Evolutionary conservation across 1,139 yeast species (phyloP).

Genomic region (Protomyces inundatus): DNA sequence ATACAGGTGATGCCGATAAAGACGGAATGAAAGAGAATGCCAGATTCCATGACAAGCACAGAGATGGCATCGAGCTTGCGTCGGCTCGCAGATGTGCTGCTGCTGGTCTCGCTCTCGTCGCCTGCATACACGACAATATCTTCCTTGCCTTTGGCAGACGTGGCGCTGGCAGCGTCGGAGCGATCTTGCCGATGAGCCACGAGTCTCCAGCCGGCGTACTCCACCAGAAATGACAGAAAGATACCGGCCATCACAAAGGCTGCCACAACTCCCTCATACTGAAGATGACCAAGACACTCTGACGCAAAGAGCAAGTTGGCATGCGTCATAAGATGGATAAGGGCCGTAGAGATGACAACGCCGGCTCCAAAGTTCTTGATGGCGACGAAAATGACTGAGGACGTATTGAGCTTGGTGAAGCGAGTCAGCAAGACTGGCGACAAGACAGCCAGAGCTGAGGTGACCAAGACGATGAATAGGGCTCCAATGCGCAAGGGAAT

Average conservation of each 20-base stretch:
- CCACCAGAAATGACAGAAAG: conserved; percentile 38
- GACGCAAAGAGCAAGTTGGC: conserved; percentile 30
- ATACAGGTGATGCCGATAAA: conserved; percentile 73
- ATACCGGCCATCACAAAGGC: conserved; percentile 52
- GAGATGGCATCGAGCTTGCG: conserved; percentile 21
- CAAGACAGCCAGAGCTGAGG: conserved; percentile 38
- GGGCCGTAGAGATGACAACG: conserved; percentile 83
- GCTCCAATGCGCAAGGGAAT: conserved; percentile 38
- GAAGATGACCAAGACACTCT: conserved; percentile 35
- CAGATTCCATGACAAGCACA: conserved; percentile 58
- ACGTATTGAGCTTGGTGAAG: conserved; percentile 30
- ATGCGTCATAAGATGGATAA: conserved; percentile 64
- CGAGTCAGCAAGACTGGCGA: conserved; percentile 35
- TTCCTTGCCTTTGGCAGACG: neutral
- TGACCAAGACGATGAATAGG: conserved; percentile 38
- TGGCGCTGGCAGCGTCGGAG: neutral
- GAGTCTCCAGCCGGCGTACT: conserved; percentile 30
- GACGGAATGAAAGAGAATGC: conserved; percentile 74
- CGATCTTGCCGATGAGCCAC: neutral
- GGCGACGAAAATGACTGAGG: conserved; percentile 52
- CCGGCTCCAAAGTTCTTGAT: conserved; percentile 89
- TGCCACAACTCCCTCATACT: conserved; percentile 31
- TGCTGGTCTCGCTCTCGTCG: neutral
- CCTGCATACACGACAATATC: neutral
- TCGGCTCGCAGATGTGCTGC: neutral